A percentile compares a stretch with the other conserved stretches of the same genome.
Conservation (phyloP, 345 rosid species). For the Aquilaria sinensis region DNA sequence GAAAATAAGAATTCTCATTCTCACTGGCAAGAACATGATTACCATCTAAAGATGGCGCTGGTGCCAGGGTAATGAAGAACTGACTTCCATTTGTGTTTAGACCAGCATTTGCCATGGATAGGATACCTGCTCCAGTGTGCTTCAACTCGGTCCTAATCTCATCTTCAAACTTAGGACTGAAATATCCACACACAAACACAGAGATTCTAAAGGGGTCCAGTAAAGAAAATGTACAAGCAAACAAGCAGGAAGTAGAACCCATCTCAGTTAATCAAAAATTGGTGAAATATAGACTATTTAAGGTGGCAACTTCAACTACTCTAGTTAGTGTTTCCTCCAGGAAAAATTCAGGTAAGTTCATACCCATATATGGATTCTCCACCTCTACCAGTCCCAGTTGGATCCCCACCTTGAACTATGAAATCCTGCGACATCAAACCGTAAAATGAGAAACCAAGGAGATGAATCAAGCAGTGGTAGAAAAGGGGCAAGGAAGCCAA, state of each 20-base stretch:
- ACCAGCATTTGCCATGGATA: constrained; percentile 98
- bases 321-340: neutral
- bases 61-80: constrained; percentile 87
- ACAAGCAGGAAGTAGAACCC: neutral
- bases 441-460: neutral
- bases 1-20: too few species aligned
- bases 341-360: neutral
- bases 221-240: too few species aligned
- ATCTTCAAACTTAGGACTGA: constrained; percentile 76
- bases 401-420: constrained; percentile 98
- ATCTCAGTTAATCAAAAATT: neutral
- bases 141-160: constrained; percentile 79
- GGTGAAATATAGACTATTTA: neutral
- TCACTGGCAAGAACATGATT: constrained; percentile 10
- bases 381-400: constrained; percentile 95
- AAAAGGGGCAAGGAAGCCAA: constrained; percentile 7
- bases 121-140: constrained; percentile 92
- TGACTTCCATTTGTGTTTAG: constrained; percentile 92
- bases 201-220: too few species aligned
- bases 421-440: constrained; percentile 56
- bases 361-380: constrained; percentile 95
- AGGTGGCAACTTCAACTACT: neutral
- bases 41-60: constrained; percentile 84
- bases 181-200: neutral
- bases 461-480: neutral